Conservation (phyloP, 2,329 filamentous ascomycete species). For the Botrytis byssoidea region DNA sequence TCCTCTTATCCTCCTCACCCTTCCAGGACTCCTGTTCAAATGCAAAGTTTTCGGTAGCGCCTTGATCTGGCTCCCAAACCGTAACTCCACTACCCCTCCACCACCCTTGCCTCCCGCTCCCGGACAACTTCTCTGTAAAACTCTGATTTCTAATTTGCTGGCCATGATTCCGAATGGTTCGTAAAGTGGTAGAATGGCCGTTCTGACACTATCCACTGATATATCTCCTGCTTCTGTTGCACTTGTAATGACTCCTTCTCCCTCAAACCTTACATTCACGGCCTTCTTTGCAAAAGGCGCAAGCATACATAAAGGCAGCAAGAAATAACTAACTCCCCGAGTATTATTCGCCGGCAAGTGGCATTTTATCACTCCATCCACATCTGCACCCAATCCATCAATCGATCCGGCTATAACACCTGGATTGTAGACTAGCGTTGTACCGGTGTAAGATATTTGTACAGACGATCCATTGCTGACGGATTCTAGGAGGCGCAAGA, state of each 20-base stretch:
- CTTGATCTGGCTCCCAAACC: slow-evolving; percentile 90
- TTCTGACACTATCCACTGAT: slow-evolving; percentile 89
- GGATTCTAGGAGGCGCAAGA: slow-evolving; percentile 88
- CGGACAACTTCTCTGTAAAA: slow-evolving; percentile 76
- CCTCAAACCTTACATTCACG: slow-evolving; percentile 86
- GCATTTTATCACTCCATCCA: slow-evolving; percentile 71
- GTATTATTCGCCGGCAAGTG: slow-evolving; percentile 73
- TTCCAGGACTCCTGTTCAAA: slow-evolving; percentile 73
- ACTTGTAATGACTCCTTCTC: slow-evolving; percentile 88
- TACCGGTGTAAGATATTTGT: slow-evolving; percentile 95
- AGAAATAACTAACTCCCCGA: slow-evolving; percentile 85
- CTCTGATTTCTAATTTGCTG: slow-evolving; percentile 79
- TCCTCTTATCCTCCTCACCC: slow-evolving; percentile 84
- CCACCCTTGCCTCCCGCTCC: slow-evolving; percentile 74
- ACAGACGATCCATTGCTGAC: slow-evolving; percentile 94
- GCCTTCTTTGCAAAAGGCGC: slow-evolving; percentile 91
- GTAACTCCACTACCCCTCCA: slow-evolving; percentile 87
- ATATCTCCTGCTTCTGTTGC: slow-evolving; percentile 82
- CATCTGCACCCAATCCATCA: slow-evolving; percentile 63
- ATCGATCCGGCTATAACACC: slow-evolving; percentile 87
- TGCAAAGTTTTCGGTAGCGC: slow-evolving; percentile 87
- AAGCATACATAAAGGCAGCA: slow-evolving; percentile 83
- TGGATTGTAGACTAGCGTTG: slow-evolving; percentile 86
- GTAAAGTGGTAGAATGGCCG: slow-evolving; percentile 86
- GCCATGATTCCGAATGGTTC: slow-evolving; percentile 81